Evolutionary conservation across 2,329 filamentous ascomycete genomes (phyloP).

Genomic region (Polychaeton citri): DNA sequence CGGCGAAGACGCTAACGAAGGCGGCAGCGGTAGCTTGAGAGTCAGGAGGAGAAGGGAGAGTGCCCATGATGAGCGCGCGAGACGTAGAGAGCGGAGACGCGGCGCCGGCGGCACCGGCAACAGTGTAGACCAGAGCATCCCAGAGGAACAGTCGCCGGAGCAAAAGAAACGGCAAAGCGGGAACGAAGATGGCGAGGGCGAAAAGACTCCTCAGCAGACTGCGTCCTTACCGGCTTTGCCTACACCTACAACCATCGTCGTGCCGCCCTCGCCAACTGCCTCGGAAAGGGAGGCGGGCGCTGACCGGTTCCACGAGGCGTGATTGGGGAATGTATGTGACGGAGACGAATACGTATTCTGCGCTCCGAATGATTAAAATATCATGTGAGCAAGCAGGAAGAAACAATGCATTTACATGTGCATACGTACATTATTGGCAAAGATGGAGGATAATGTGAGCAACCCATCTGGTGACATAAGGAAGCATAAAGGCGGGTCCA

Average conservation of each 20-base stretch:
- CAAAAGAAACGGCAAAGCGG: slow-evolving; percentile 1
- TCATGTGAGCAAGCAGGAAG: no score
- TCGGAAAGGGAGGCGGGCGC: background rate
- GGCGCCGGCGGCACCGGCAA: slow-evolving; percentile 18
- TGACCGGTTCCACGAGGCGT: no score
- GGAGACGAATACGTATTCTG: no score
- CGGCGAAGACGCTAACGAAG: slow-evolving; percentile 39
- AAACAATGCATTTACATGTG: no score
- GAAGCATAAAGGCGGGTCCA: no score
- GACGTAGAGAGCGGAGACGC: slow-evolving; percentile 49
- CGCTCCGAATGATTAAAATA: no score
- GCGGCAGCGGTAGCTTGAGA: slow-evolving; percentile 33
- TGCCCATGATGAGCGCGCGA: slow-evolving; percentile 63
- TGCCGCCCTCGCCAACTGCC: slow-evolving; percentile 17
- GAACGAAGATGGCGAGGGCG: slow-evolving; percentile 6
- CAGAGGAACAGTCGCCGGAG: slow-evolving; percentile 8
- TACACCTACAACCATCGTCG: slow-evolving; percentile 14
- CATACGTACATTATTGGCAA: no score
- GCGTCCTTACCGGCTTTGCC: slow-evolving; percentile 5
- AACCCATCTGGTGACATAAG: no score
- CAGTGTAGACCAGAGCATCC: slow-evolving; percentile 1
- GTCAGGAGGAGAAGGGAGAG: slow-evolving; percentile 57
- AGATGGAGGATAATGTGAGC: no score
- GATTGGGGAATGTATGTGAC: no score
- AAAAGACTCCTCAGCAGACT: slow-evolving; percentile 8